Percentiles rank a stretch among this genome's conserved stretches.
Evolutionary conservation across 2,329 filamentous ascomycete genomes (phyloP).

Genomic region (Claviceps monticola): DNA sequence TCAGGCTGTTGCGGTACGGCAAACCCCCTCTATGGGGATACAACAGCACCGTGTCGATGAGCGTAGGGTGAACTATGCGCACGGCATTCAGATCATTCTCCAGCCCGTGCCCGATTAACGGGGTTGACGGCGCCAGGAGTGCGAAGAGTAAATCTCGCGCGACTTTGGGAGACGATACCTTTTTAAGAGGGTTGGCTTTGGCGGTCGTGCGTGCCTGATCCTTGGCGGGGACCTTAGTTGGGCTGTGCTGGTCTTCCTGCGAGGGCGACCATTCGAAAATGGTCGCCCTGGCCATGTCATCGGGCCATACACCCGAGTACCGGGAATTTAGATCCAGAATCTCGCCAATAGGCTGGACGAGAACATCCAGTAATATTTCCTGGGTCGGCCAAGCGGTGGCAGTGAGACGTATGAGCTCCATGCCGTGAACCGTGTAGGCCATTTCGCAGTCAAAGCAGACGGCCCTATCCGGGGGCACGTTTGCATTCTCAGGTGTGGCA

Average conservation of each 20-base stretch:
- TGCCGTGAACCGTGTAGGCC: slow-evolving; percentile 79
- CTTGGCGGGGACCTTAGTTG: not conserved
- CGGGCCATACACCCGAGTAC: slow-evolving; percentile 73
- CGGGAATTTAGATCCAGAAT: slow-evolving; percentile 83
- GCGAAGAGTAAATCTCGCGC: slow-evolving; percentile 69
- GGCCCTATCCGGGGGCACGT: slow-evolving; percentile 39
- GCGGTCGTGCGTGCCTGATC: not conserved
- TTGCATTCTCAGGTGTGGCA: slow-evolving; percentile 54
- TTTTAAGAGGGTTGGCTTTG: slow-evolving; percentile 37
- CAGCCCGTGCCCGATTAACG: slow-evolving; percentile 81
- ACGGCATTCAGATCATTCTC: slow-evolving; percentile 88
- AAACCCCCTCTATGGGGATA: slow-evolving; percentile 68
- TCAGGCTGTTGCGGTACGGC: slow-evolving; percentile 67
- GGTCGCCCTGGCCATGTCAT: slow-evolving; percentile 59
- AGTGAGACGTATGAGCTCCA: slow-evolving; percentile 83
- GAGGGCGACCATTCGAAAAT: slow-evolving; percentile 28
- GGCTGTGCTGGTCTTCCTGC: slow-evolving; percentile 2
- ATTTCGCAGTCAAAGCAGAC: slow-evolving; percentile 95
- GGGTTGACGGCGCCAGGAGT: slow-evolving; percentile 60
- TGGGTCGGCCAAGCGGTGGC: slow-evolving; percentile 77
- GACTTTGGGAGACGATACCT: slow-evolving; percentile 59
- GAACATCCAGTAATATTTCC: slow-evolving; percentile 62
- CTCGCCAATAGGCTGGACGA: slow-evolving; percentile 73
- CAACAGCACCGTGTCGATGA: slow-evolving; percentile 76
- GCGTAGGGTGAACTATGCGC: slow-evolving; percentile 68